A percentile compares a stretch with the other conserved stretches of the same genome.
Evolutionary conservation across 176 grass and related monocot species (phyloP).

Genomic region (Oryza meyeriana): DNA sequence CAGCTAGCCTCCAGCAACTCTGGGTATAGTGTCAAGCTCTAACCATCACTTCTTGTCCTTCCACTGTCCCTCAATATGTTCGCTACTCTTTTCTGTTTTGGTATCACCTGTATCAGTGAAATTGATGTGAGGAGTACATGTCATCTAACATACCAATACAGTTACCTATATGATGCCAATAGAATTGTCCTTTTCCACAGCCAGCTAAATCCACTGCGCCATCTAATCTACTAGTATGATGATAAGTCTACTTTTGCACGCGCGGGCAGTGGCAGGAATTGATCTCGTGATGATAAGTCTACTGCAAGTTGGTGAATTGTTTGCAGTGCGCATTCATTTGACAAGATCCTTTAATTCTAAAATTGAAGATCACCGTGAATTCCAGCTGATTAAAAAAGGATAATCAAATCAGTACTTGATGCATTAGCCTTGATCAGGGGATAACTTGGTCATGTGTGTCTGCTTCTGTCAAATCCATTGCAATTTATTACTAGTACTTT

Average conservation of each 20-base stretch:
- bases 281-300: background rate
- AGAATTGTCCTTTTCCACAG: background rate
- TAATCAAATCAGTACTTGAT: slow-evolving; percentile 11
- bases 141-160: slow-evolving; percentile 10
- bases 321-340: background rate
- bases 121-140: background rate
- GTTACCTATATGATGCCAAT: background rate
- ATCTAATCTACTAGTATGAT: background rate
- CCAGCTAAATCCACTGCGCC: background rate
- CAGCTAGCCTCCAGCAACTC: background rate
- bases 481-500: background rate
- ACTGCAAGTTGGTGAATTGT: background rate
- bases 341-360: background rate
- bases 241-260: no score
- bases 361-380: background rate
- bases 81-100: background rate
- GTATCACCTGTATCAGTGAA: background rate
- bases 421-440: background rate
- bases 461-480: background rate
- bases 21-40: background rate
- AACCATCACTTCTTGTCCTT: background rate
- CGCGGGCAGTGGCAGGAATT: no score
- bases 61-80: background rate
- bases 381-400: background rate
- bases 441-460: background rate